Conservation (phyloP, 2,329 filamentous ascomycete species). For the Dendryphion nanum region DNA sequence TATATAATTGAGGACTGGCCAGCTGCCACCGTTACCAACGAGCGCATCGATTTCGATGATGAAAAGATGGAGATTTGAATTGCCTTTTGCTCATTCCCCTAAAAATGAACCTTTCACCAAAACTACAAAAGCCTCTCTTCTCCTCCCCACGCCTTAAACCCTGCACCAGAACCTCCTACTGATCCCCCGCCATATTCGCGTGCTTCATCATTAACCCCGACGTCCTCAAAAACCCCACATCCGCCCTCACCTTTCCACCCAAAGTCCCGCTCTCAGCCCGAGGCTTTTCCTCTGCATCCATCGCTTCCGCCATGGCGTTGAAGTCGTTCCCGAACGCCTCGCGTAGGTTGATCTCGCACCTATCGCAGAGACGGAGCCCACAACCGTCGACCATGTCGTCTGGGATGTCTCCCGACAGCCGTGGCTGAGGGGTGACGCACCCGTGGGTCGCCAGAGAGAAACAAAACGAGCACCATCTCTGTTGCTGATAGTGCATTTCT, state of each 20-base stretch:
- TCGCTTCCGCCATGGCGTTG: slow-evolving; percentile 10
- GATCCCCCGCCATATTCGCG: slow-evolving; percentile 3
- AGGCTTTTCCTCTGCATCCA: slow-evolving; percentile 19
- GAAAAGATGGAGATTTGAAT: no score
- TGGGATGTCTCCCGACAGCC: slow-evolving; percentile 4
- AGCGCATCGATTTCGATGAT: no score
- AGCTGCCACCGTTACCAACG: no score
- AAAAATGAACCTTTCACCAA: no score
- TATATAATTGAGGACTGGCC: no score
- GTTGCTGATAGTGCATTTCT: slow-evolving; percentile 13
- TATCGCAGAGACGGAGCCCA: slow-evolving; percentile 22
- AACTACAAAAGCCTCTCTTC: no score
- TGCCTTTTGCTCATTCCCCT: no score
- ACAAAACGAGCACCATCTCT: slow-evolving; percentile 32
- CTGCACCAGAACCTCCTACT: not conserved
- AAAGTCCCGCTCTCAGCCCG: slow-evolving; percentile 12
- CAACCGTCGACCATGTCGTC: slow-evolving; percentile 19
- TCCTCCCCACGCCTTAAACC: slow-evolving; percentile 1
- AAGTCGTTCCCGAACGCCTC: slow-evolving; percentile 10
- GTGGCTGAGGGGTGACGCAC: slow-evolving; percentile 13
- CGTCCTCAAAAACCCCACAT: slow-evolving; percentile 23
- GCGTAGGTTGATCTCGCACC: slow-evolving; percentile 14
- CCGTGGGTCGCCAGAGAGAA: slow-evolving; percentile 19
- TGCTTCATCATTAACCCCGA: slow-evolving; percentile 22
- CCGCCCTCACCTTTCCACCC: slow-evolving; percentile 21